Evolutionary conservation across 179 eudicot genomes (phyloP).

Genomic region (Drosera spatulata): DNA sequence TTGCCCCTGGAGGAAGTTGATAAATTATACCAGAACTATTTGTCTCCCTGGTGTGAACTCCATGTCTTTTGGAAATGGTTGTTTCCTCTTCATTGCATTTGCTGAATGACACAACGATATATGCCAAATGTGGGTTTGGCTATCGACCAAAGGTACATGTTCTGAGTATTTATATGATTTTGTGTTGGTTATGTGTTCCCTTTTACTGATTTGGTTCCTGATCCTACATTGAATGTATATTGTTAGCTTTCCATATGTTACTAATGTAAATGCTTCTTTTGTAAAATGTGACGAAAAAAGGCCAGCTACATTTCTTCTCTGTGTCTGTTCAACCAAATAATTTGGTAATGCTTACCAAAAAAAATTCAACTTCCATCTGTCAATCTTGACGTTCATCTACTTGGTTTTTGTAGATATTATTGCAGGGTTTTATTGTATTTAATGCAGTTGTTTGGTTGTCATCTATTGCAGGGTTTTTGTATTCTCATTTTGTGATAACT

Average conservation of each 20-base stretch:
- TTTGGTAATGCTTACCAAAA: conserved; percentile 17
- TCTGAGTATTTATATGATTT: background rate
- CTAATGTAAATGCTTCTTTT: background rate
- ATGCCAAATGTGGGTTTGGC: conserved; percentile 23
- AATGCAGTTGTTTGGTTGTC: too few relatives aligned
- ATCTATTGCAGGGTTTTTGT: too few relatives aligned
- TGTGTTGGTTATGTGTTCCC: background rate
- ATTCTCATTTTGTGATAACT: too few relatives aligned
- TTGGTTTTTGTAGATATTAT: background rate
- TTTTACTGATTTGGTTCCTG: conserved; percentile 1
- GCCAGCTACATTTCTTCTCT: conserved; percentile 20
- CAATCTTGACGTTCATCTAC: background rate
- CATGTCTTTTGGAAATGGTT: conserved; percentile 28
- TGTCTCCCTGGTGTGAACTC: background rate
- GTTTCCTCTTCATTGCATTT: conserved; percentile 51
- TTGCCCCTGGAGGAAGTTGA: too few relatives aligned
- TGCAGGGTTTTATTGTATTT: background rate
- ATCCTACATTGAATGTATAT: background rate
- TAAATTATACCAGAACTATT: background rate
- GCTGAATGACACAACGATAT: conserved; percentile 28
- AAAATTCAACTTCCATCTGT: background rate
- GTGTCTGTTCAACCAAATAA: conserved; percentile 22
- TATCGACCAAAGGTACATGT: conserved; percentile 33
- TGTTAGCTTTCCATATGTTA: background rate
- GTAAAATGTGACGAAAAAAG: conserved; percentile 21